Evolutionary conservation across 2,329 filamentous ascomycete genomes (phyloP).

Genomic region (Apiospora marii): DNA sequence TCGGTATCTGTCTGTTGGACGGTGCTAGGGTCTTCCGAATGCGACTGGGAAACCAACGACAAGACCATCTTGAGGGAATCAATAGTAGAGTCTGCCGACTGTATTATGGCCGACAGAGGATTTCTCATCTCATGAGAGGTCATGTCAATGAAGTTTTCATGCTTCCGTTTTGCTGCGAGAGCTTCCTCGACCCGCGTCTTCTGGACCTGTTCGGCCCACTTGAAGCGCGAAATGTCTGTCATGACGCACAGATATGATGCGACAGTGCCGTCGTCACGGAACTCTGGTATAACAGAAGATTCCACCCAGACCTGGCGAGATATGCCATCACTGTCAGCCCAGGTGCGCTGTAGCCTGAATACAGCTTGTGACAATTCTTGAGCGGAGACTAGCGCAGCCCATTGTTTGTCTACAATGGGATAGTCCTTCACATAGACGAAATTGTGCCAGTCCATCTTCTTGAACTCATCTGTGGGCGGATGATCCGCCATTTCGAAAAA

Average conservation of each 20-base stretch:
- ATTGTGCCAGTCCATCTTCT: slow-evolving; percentile 74
- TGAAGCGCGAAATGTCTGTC: slow-evolving; percentile 86
- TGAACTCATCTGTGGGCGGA: slow-evolving; percentile 59
- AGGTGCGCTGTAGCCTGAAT: slow-evolving; percentile 76
- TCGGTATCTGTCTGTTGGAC: slow-evolving; percentile 54
- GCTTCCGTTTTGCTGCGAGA: slow-evolving; percentile 77
- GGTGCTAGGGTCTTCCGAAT: slow-evolving; percentile 32
- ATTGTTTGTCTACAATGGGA: slow-evolving; percentile 63
- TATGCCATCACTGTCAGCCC: slow-evolving; percentile 65
- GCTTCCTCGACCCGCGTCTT: slow-evolving; percentile 81
- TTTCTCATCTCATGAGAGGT: slow-evolving; percentile 81
- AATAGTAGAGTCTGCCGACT: slow-evolving; percentile 78
- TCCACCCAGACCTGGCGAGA: slow-evolving; percentile 75
- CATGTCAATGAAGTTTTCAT: slow-evolving; percentile 77
- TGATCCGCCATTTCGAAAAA: slow-evolving; percentile 77
- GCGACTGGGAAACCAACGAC: slow-evolving; percentile 22
- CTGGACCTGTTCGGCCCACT: slow-evolving; percentile 83
- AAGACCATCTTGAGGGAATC: slow-evolving; percentile 56
- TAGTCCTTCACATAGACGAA: slow-evolving; percentile 74
- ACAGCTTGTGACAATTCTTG: slow-evolving; percentile 72
- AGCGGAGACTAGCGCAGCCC: slow-evolving; percentile 67
- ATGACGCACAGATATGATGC: slow-evolving; percentile 82
- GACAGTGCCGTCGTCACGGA: slow-evolving; percentile 66
- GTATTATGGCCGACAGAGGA: slow-evolving; percentile 75
- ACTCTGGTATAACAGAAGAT: slow-evolving; percentile 79